Evolutionary conservation across 2,329 filamentous ascomycete genomes (phyloP).

Genomic region (Talaromyces sp.): DNA sequence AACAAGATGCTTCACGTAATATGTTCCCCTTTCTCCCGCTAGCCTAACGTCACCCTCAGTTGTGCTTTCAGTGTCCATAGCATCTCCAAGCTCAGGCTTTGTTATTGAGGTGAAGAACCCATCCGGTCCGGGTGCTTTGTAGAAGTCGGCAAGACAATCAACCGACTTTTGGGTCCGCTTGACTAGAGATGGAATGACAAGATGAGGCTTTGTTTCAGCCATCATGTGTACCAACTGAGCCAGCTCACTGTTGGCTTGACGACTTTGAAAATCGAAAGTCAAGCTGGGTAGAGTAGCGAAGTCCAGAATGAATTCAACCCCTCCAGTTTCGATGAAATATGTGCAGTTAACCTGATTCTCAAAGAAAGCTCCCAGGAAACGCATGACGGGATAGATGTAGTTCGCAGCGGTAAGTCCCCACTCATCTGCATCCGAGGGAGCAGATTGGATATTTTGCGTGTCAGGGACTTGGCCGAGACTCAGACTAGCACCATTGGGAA

Average conservation of each 20-base stretch:
- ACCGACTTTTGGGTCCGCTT: conserved; percentile 67
- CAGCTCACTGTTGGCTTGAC: conserved; percentile 63
- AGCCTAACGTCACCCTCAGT: conserved; percentile 25
- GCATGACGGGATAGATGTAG: conserved; percentile 70
- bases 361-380: conserved; percentile 73
- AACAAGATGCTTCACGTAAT: conserved; percentile 70
- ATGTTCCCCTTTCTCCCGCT: conserved; percentile 56
- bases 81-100: conserved; percentile 23
- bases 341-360: conserved; percentile 67
- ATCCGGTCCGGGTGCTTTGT: conserved; percentile 45
- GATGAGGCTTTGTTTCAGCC: conserved; percentile 72
- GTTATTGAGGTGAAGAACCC: conserved; percentile 69
- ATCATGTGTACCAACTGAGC: conserved; percentile 70
- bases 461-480: conserved; percentile 28
- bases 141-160: conserved; percentile 62
- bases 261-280: conserved; percentile 65
- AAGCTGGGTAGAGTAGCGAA: conserved; percentile 77
- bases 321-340: conserved; percentile 71
- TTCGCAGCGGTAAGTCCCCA: conserved; percentile 54
- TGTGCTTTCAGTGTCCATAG: conserved; percentile 30
- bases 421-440: conserved; percentile 39
- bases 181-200: conserved; percentile 76
- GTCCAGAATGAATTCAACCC: conserved; percentile 77
- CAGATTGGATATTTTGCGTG: conserved; percentile 15
- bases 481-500: conserved; percentile 37